Evolutionary conservation across 371 early-diverging fungal genomes (phyloP), one percentile per base, ranked within the genome.

Genomic region (Saksenaea vasiformis): DNA sequence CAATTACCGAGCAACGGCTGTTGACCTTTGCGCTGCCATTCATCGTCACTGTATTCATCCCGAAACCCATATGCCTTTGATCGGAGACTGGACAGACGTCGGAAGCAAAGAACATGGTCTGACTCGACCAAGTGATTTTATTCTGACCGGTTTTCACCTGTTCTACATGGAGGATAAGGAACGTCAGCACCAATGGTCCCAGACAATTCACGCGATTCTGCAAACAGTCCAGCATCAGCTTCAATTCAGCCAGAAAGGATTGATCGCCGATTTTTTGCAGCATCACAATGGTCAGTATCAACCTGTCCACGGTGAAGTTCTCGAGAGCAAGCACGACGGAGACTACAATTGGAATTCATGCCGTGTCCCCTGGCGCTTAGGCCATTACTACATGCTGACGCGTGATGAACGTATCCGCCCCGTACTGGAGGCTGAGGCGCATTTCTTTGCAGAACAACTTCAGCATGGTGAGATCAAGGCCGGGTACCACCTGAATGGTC

Each of bases 11-110:
- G 68, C 66, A 28, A 70, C 75, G 11, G 88, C 84, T 2, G 39
- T 72, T 7, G 68, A 73, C 8, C 64, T 86, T 19, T 73, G 78
- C 53, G 81, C 71, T 1, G 74, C 75, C 24, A 83, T 87, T 31
- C 82, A 79, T 68, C 72, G 85, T 19, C 78, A 85, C 44, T 84
- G 84, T 51, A 77, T 87, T 58, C 79, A 87, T 54, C 84, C 79
- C 53, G 56, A 76, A 17, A 87, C 86, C 1, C 77, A 71, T 54
- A 82, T 85, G 84, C 84, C 86, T 0, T 61, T 84, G 14, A 64
- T 87, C 22, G 88, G 88, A 17, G 88, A 87, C 57, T 87, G 88
- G 88, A 85, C 84, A 27, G 77, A 80, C 43, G 75, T 72, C 36
- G 85, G 84, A n/a, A 82, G 82, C 54, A 85, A 85, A 31, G 81